Evolutionary conservation across 768 basidiomycete species (phyloP).

Genomic region (Naganishia vishniacii): DNA sequence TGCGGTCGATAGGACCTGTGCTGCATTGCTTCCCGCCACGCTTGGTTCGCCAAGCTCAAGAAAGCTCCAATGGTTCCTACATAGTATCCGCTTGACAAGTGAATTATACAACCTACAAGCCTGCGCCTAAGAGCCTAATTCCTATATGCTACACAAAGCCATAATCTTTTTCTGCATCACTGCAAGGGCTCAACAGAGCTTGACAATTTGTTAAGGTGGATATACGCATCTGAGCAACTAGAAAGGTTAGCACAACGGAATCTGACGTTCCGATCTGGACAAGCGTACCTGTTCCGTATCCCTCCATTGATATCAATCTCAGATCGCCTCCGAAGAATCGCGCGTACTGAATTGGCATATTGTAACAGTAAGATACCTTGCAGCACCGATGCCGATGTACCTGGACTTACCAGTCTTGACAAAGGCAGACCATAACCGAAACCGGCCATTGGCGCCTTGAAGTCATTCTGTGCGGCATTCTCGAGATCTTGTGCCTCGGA

Average conservation of each 20-base stretch:
- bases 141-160: neutral
- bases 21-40: no score
- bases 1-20: no score
- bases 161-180: conserved; percentile 1
- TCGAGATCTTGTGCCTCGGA: conserved; percentile 50
- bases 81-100: no score
- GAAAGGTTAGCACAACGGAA: neutral
- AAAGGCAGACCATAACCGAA: conserved; percentile 82
- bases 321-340: conserved; percentile 84
- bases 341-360: conserved; percentile 85
- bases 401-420: conserved; percentile 60
- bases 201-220: conserved; percentile 78
- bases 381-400: neutral
- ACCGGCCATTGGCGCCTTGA: conserved; percentile 96
- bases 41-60: no score
- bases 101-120: no score
- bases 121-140: neutral
- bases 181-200: conserved; percentile 53
- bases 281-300: conserved; percentile 51
- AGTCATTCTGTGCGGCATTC: conserved; percentile 59
- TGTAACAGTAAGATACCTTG: conserved; percentile 3
- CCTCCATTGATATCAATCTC: conserved; percentile 93
- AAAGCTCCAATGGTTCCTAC: no score
- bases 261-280: conserved; percentile 13
- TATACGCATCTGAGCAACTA: conserved; percentile 75